Percentiles rank a stretch among this genome's conserved stretches.
Conservation (phyloP, 768 basidiomycete genomes). For the Termitomyces sp. region DNA sequence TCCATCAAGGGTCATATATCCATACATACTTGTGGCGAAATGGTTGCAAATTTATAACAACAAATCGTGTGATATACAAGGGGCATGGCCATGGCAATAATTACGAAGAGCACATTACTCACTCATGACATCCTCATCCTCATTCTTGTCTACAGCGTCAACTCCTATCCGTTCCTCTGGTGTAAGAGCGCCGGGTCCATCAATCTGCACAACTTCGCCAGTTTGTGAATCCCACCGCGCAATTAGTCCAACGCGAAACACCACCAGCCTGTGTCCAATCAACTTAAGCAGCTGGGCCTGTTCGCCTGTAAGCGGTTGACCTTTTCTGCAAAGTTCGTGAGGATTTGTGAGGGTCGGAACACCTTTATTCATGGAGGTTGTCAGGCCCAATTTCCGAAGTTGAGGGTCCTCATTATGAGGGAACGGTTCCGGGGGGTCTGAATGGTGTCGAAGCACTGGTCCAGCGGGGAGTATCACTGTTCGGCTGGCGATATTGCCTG, state of each 20-base stretch:
- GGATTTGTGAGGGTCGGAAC: constrained; percentile 78
- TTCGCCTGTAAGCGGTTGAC: constrained; percentile 75
- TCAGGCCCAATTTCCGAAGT: constrained; percentile 85
- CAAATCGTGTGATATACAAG: constrained; percentile 18
- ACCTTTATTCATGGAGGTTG: constrained; percentile 81
- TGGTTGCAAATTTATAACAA: not conserved
- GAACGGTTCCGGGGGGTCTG: constrained; percentile 83
- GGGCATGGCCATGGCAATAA: constrained; percentile 4
- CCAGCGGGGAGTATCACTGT: constrained; percentile 78
- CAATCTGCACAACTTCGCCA: constrained; percentile 61
- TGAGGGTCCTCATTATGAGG: constrained; percentile 98
- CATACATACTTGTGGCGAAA: not conserved
- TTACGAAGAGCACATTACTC: constrained; percentile 32
- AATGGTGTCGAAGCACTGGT: constrained; percentile 78
- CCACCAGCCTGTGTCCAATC: constrained; percentile 85
- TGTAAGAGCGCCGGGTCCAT: constrained; percentile 35
- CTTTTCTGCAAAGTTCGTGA: constrained; percentile 85
- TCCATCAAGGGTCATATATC: too few relatives aligned
- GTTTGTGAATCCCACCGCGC: constrained; percentile 70
- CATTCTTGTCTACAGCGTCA: constrained; percentile 21
- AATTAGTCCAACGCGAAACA: constrained; percentile 69
- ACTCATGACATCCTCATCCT: constrained; percentile 43
- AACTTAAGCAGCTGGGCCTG: constrained; percentile 93
- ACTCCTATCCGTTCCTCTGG: constrained; percentile 31
- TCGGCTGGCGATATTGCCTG: constrained; percentile 75